phyloP scores from a whole-genome alignment of 2,329 filamentous ascomycete genomes.

The Ramularia endophylla region DNA sequence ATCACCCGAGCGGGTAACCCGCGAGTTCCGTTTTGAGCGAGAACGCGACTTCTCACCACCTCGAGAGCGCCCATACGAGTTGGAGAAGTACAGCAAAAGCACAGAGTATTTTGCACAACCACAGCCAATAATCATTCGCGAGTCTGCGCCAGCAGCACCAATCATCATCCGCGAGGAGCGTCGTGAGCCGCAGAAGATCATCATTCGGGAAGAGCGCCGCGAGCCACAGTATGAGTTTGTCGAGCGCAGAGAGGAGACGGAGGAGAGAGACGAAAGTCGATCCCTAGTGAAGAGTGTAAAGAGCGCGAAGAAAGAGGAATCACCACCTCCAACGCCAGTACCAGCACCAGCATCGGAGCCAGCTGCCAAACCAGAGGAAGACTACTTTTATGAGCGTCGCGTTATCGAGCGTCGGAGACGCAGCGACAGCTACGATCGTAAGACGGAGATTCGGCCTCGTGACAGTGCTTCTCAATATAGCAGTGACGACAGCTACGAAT shows the following conservation, averaged over 20 bases:
- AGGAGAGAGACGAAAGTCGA: slow-evolving; percentile 45
- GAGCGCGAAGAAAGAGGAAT: slow-evolving; percentile 35
- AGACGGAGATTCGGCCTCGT: slow-evolving; percentile 43
- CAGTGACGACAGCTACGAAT: slow-evolving; percentile 58
- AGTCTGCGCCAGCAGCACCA: slow-evolving; percentile 39
- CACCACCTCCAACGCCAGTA: slow-evolving; percentile 30
- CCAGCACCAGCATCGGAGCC: slow-evolving; percentile 18
- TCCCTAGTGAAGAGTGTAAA: slow-evolving; percentile 38
- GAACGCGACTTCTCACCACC: slow-evolving; percentile 43
- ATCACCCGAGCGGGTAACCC: slow-evolving; percentile 38
- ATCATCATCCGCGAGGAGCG: slow-evolving; percentile 53
- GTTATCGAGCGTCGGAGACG: slow-evolving; percentile 46
- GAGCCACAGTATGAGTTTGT: slow-evolving; percentile 54
- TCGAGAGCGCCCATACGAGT: slow-evolving; percentile 38
- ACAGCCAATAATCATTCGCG: slow-evolving; percentile 46
- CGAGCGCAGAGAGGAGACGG: slow-evolving; percentile 48
- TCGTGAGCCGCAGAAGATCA: slow-evolving; percentile 37
- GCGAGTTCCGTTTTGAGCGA: slow-evolving; percentile 49
- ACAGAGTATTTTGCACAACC: slow-evolving; percentile 48
- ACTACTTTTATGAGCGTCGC: slow-evolving; percentile 57
- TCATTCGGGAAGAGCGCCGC: slow-evolving; percentile 54
- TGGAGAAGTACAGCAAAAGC: slow-evolving; percentile 48
- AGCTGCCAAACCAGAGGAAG: slow-evolving; percentile 43
- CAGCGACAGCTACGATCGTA: slow-evolving; percentile 37
- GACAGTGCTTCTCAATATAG: slow-evolving; percentile 52